These are phyloP conservation scores for Mortierella sp. DNA, from an alignment of 371 early-diverging fungal species.

Conservation along the genomic window DNA sequence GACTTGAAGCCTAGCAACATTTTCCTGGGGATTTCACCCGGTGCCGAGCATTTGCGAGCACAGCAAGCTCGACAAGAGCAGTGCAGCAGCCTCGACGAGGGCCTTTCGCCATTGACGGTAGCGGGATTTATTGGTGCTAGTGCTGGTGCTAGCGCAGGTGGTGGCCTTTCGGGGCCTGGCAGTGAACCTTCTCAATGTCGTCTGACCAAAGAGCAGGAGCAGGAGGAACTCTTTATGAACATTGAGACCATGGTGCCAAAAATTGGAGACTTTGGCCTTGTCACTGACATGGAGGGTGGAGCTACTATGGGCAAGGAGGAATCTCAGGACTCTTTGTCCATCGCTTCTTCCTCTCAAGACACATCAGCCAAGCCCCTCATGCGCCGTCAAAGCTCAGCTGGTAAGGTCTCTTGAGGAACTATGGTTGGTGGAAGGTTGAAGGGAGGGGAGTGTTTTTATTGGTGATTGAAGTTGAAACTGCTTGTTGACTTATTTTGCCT, in stretches of 20 bases:
- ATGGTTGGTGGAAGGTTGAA: not conserved
- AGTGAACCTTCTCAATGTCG: not conserved
- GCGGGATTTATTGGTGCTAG: not conserved
- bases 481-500: not conserved
- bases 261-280: slow-evolving; percentile 93
- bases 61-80: slow-evolving; percentile 22
- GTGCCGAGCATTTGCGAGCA: slow-evolving; percentile 23
- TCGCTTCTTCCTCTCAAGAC: not conserved
- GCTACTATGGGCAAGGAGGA: slow-evolving; percentile 24
- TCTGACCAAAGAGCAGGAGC: slow-evolving; percentile 51
- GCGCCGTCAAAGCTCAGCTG: slow-evolving; percentile 35
- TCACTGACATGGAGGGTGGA: slow-evolving; percentile 67
- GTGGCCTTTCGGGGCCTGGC: not conserved
- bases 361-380: slow-evolving; percentile 11
- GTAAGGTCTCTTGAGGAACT: not conserved
- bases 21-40: slow-evolving; percentile 64
- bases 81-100: not conserved
- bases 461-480: not conserved
- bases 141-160: not conserved
- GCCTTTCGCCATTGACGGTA: not conserved
- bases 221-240: slow-evolving; percentile 60
- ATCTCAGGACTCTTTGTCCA: not conserved
- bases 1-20: slow-evolving; percentile 90
- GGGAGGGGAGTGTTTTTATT: no score
- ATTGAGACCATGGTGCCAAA: slow-evolving; percentile 75